phyloP scores from a whole-genome alignment of 176 grass and related monocot genomes.

The Zizania latifolia region DNA sequence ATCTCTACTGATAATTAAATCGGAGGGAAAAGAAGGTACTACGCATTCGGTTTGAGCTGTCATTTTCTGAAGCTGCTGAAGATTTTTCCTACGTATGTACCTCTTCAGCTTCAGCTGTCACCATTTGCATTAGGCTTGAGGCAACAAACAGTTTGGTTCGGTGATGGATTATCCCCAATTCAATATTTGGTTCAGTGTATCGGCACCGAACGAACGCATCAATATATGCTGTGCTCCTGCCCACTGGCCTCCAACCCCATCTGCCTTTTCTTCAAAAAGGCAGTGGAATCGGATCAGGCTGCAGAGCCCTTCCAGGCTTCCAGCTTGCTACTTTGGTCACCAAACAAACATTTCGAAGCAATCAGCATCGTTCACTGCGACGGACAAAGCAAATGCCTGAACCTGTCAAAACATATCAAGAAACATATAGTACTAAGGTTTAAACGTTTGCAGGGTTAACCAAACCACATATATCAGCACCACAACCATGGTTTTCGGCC shows the following conservation, averaged over 20 bases:
- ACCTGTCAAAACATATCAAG: not conserved
- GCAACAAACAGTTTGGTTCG: not conserved
- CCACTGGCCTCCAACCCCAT: slow-evolving; percentile 31
- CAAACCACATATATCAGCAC: no score
- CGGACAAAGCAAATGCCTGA: not conserved
- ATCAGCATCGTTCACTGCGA: not conserved
- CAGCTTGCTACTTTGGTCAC: not conserved
- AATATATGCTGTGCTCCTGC: slow-evolving; percentile 17
- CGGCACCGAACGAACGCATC: slow-evolving; percentile 21
- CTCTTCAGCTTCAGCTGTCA: not conserved
- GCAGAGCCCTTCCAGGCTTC: no score
- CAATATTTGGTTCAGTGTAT: not conserved
- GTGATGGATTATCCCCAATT: no score
- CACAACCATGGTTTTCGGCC: no score
- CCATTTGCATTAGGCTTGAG: not conserved
- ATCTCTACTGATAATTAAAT: not conserved
- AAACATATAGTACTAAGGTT: no score
- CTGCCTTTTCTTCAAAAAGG: not conserved
- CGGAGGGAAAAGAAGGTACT: not conserved
- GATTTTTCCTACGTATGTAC: not conserved
- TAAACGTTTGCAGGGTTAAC: no score
- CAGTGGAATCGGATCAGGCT: no score
- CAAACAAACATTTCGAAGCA: not conserved
- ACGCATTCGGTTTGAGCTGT: slow-evolving; percentile 9
- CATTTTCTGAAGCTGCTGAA: not conserved